Conservation (phyloP, 163 green algal species). For the Picocystis sp. region DNA sequence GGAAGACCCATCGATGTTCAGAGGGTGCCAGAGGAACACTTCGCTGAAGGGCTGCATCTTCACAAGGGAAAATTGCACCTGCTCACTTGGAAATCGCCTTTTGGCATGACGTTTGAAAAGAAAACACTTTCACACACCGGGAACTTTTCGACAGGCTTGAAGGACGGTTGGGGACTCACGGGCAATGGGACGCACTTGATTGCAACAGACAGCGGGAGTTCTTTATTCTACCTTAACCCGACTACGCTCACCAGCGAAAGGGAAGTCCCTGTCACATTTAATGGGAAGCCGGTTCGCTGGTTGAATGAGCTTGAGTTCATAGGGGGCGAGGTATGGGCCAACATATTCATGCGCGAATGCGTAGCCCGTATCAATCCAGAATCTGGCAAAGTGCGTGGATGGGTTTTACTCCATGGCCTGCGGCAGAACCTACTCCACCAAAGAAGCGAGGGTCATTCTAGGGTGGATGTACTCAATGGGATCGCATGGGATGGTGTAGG, state of each 20-base stretch:
- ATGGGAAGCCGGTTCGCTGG: background rate
- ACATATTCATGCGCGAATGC: constrained; percentile 72
- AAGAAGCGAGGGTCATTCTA: constrained; percentile 4
- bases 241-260: constrained; percentile 6
- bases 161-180: constrained; percentile 16
- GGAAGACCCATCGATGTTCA: background rate
- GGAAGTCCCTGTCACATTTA: constrained; percentile 9
- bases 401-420: constrained; percentile 45
- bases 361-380: constrained; percentile 53
- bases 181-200: constrained; percentile 11
- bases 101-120: background rate
- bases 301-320: constrained; percentile 60
- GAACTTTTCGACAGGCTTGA: constrained; percentile 1
- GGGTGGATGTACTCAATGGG: constrained; percentile 72
- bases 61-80: constrained; percentile 1
- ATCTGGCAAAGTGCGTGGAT: constrained; percentile 30
- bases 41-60: constrained; percentile 8
- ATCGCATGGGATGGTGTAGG: constrained; percentile 54
- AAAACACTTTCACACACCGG: background rate
- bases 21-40: constrained; percentile 2
- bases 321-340: constrained; percentile 57
- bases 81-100: constrained; percentile 9
- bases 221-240: constrained; percentile 16
- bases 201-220: constrained; percentile 8
- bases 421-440: constrained; percentile 8